Conservation (phyloP, 2,329 filamentous ascomycete species). For the Talaromyces sp. region DNA sequence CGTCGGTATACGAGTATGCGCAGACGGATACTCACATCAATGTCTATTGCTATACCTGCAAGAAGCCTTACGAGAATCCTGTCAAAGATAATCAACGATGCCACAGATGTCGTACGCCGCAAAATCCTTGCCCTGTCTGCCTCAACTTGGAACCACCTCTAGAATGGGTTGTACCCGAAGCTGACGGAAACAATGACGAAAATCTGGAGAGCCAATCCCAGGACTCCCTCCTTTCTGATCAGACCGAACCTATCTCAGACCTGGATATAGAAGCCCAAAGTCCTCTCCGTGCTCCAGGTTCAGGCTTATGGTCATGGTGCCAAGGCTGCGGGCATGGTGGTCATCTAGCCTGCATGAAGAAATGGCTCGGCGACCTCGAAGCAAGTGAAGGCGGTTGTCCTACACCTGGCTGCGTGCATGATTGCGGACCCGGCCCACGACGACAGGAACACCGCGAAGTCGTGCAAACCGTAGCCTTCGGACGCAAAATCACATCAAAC, state of each 20-base stretch:
- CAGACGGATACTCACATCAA: slow-evolving; percentile 54
- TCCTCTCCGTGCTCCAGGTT: slow-evolving; percentile 30
- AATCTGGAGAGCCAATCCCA: slow-evolving; percentile 28
- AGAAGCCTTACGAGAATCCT: slow-evolving; percentile 53
- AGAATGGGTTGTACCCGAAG: slow-evolving; percentile 36
- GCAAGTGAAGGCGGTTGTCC: slow-evolving; percentile 55
- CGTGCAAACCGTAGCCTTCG: slow-evolving; percentile 24
- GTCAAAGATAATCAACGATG: slow-evolving; percentile 49
- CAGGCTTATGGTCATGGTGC: slow-evolving; percentile 55
- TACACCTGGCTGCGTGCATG: slow-evolving; percentile 57
- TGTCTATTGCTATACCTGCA: slow-evolving; percentile 56
- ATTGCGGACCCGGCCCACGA: slow-evolving; percentile 53
- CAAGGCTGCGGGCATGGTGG: slow-evolving; percentile 60
- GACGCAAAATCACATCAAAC: slow-evolving; percentile 32
- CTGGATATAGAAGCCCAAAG: slow-evolving; percentile 26
- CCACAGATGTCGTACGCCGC: slow-evolving; percentile 46
- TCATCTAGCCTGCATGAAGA: slow-evolving; percentile 55
- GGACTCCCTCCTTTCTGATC: slow-evolving; percentile 42
- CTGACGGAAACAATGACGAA: slow-evolving; percentile 7
- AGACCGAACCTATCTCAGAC: slow-evolving; percentile 30
- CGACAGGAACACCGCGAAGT: slow-evolving; percentile 38
- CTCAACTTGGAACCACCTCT: slow-evolving; percentile 40
- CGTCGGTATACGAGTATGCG: slow-evolving; percentile 56
- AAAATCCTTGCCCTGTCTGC: slow-evolving; percentile 42
- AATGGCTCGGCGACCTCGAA: slow-evolving; percentile 52